Conservation (phyloP, 2,329 filamentous ascomycete genomes). For the Hysterium pulicare region DNA sequence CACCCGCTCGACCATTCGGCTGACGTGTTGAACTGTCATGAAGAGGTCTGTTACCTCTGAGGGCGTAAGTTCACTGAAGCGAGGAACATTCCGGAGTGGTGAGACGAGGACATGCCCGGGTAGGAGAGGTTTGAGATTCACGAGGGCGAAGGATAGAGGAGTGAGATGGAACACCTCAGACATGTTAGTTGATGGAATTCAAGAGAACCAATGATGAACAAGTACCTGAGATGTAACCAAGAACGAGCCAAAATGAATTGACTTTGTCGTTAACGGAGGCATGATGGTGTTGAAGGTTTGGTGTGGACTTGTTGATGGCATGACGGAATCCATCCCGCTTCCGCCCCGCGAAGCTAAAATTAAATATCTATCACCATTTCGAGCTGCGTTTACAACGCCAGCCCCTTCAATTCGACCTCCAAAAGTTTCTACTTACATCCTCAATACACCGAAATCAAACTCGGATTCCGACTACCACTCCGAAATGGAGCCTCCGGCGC, state of each 20-base stretch:
- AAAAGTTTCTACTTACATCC: not conserved
- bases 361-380: no score
- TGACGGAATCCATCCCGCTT: not conserved
- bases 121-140: constrained; percentile 92
- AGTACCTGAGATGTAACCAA: constrained; percentile 70
- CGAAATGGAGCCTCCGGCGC: not conserved
- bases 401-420: no score
- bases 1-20: constrained; percentile 66
- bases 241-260: constrained; percentile 70
- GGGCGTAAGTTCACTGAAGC: constrained; percentile 69
- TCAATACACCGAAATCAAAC: not conserved
- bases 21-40: constrained; percentile 76
- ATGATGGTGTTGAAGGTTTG: constrained; percentile 8
- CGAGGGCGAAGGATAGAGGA: constrained; percentile 75
- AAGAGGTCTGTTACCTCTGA: constrained; percentile 83
- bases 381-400: no score
- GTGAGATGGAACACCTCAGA: constrained; percentile 81
- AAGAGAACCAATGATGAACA: constrained; percentile 2
- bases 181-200: constrained; percentile 2
- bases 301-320: no score
- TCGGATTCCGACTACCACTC: not conserved
- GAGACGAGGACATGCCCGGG: constrained; percentile 92
- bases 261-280: constrained; percentile 23
- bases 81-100: constrained; percentile 64
- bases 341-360: no score